These are phyloP conservation scores for Fusarium neocosmosporiellum DNA, from an alignment of 2,329 filamentous ascomycete species.

Conservation along the genomic window DNA sequence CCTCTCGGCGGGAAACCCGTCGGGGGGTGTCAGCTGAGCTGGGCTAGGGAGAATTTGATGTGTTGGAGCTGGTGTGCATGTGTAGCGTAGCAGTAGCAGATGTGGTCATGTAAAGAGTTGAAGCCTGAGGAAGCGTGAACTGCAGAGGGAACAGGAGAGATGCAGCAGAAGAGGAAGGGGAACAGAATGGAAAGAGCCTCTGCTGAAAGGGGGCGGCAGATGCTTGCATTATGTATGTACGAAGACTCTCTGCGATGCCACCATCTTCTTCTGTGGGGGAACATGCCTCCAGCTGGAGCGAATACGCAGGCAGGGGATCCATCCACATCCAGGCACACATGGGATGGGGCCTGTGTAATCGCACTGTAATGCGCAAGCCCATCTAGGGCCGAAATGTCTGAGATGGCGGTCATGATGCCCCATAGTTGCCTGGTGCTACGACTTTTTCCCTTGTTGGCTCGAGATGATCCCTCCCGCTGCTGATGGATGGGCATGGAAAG, in stretches of 20 bases:
- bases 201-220: conserved; percentile 9
- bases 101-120: conserved; percentile 17
- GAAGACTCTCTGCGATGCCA: conserved; percentile 24
- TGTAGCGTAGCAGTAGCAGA: conserved; percentile 12
- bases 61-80: conserved; percentile 18
- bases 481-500: conserved; percentile 21
- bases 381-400: conserved; percentile 28
- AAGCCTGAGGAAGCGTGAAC: conserved; percentile 23
- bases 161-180: not conserved
- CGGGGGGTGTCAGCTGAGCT: conserved; percentile 31
- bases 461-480: conserved; percentile 36
- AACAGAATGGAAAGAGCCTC: conserved; percentile 7
- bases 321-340: conserved; percentile 34
- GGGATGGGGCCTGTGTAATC: not conserved
- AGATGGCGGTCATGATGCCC: conserved; percentile 36
- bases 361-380: conserved; percentile 15
- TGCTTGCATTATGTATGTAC: conserved; percentile 28
- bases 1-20: conserved; percentile 24
- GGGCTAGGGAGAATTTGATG: conserved; percentile 6
- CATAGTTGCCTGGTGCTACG: conserved; percentile 48
- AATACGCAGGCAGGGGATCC: conserved; percentile 32
- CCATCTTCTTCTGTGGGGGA: conserved; percentile 24
- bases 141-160: conserved; percentile 4
- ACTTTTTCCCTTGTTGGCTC: conserved; percentile 34
- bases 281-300: conserved; percentile 4